Conservation (phyloP, 208 protist genomes). For the Novymonas esmeraldas region DNA sequence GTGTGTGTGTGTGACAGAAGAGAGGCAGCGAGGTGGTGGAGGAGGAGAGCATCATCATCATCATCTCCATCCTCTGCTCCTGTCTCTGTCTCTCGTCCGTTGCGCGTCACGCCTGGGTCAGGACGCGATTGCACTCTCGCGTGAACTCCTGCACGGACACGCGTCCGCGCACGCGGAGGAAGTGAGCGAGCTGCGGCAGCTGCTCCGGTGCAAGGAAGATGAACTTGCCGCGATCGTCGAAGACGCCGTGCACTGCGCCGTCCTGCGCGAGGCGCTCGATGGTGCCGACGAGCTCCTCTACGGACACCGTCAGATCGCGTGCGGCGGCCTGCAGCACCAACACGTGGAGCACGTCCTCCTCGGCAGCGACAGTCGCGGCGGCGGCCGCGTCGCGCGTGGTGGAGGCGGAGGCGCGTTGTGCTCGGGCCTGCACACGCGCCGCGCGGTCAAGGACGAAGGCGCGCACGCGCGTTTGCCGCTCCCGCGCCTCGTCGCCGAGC, state of each 20-base stretch:
- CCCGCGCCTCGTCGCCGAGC: constrained; percentile 50
- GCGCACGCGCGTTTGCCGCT: constrained; percentile 35
- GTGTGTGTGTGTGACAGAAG: not conserved
- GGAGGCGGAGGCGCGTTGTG: not conserved
- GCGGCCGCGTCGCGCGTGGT: not conserved
- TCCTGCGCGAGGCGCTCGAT: constrained; percentile 63
- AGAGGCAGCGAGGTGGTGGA: not conserved
- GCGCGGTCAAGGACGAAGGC: constrained; percentile 39
- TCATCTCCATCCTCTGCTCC: too few species aligned
- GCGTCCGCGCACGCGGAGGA: constrained; percentile 61
- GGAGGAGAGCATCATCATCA: too few species aligned
- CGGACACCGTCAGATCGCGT: constrained; percentile 47
- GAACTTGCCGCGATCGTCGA: constrained; percentile 88
- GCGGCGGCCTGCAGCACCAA: constrained; percentile 66
- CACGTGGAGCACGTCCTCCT: constrained; percentile 32
- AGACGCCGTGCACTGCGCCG: constrained; percentile 57
- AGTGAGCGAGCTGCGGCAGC: constrained; percentile 53
- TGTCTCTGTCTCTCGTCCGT: too few species aligned
- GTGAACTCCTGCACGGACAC: constrained; percentile 73
- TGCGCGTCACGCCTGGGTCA: constrained; percentile 48
- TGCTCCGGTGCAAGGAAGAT: constrained; percentile 61
- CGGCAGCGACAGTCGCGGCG: not conserved
- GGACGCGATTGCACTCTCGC: constrained; percentile 71
- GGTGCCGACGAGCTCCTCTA: constrained; percentile 55
- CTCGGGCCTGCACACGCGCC: constrained; percentile 29